Evolutionary conservation across 257 asterid genomes (phyloP).

Genomic region (Haberlea rhodopensis): DNA sequence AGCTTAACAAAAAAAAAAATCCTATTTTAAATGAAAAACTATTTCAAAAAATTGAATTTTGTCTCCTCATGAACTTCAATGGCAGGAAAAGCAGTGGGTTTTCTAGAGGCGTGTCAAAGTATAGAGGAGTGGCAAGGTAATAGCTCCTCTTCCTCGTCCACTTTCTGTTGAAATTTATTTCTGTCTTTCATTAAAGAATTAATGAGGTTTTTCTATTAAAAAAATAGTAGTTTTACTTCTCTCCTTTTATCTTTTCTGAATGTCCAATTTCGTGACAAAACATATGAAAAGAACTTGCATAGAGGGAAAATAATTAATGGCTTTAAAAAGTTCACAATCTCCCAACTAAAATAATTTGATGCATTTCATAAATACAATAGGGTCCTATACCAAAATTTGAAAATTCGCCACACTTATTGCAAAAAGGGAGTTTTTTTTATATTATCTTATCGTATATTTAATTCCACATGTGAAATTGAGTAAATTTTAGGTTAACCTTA

Average conservation of each 20-base stretch:
- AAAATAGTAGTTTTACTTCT: too few species aligned
- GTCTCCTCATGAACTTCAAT: slow-evolving; percentile 6
- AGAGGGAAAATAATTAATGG: slow-evolving; percentile 18
- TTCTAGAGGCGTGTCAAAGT: slow-evolving; percentile 95
- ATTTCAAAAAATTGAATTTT: too few species aligned
- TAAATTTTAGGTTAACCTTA: slow-evolving; percentile 12
- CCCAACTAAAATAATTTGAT: slow-evolving; percentile 17
- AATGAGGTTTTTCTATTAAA: too few species aligned
- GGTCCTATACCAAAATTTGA: slow-evolving; percentile 14
- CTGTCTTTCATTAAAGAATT: background rate
- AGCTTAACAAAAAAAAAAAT: too few species aligned
- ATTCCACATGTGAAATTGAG: slow-evolving; percentile 15
- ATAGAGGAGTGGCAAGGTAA: slow-evolving; percentile 97
- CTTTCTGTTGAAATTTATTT: background rate
- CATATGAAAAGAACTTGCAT: background rate
- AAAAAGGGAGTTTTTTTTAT: background rate
- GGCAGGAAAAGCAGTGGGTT: slow-evolving; percentile 94
- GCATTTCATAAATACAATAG: slow-evolving; percentile 1
- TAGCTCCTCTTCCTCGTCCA: too few species aligned
- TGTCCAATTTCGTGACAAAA: background rate
- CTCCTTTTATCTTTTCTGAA: background rate
- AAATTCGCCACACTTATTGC: background rate
- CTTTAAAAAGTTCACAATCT: slow-evolving; percentile 11
- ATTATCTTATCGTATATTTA: background rate
- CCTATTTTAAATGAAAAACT: too few species aligned